These are phyloP conservation scores for Przewalskia tangutica DNA, from an alignment of 257 asterid genomes.

Conservation along the genomic window DNA sequence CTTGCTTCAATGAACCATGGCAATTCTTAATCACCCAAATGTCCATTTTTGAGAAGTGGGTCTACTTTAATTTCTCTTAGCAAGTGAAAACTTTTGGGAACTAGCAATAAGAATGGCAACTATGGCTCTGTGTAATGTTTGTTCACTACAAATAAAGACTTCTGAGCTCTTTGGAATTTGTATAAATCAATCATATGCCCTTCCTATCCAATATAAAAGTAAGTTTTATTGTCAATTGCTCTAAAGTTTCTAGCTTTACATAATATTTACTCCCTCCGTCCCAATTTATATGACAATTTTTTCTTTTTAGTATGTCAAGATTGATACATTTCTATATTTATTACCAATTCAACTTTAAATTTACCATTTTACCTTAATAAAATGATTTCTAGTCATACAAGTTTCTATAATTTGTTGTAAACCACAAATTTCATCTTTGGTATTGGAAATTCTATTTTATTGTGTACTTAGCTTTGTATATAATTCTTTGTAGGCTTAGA, in stretches of 20 bases:
- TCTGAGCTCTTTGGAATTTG: conserved; percentile 40
- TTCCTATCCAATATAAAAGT: conserved; percentile 26
- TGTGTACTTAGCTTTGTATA: neutral
- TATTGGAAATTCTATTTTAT: neutral
- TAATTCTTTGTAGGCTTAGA: conserved; percentile 15
- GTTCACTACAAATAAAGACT: conserved; percentile 27
- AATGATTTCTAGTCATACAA: too few species aligned
- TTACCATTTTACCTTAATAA: too few species aligned
- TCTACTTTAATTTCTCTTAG: neutral
- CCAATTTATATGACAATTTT: too few species aligned
- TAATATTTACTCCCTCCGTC: neutral
- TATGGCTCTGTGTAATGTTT: conserved; percentile 31
- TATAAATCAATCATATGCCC: conserved; percentile 13
- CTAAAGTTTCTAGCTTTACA: neutral
- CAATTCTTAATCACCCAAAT: neutral
- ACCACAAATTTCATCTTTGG: neutral
- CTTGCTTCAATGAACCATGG: neutral
- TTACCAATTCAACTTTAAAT: too few species aligned
- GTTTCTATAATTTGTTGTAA: too few species aligned
- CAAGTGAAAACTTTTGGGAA: neutral
- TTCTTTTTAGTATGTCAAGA: too few species aligned
- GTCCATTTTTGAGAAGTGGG: neutral
- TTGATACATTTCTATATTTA: too few species aligned
- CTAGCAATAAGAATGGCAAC: neutral
- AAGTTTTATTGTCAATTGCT: conserved; percentile 8